Evolutionary conservation across 2,329 filamentous ascomycete species (phyloP), one percentile per base, ranked within the genome.

Genomic region (Cladophialophora bantiana): DNA sequence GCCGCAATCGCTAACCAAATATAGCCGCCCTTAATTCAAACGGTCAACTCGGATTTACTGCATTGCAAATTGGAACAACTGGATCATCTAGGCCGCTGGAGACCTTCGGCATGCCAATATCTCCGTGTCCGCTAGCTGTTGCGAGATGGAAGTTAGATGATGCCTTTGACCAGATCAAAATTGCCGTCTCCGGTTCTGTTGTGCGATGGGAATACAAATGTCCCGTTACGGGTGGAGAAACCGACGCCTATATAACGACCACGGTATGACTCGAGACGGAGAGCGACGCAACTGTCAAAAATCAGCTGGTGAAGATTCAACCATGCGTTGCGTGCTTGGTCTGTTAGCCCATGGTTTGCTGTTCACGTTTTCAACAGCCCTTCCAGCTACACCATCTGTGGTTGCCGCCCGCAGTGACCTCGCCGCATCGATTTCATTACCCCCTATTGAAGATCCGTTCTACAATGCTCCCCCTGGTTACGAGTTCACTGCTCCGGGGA

Each of bases 401-500:
- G 18, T n/a, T 42, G 13, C 40, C 15, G 40, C 13, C 3, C 40
- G 4, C 13, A 42, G 40, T n/a, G 40, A 7, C n/a, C 40, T 18
- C 15, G 40, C n/a, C 40, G 40, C 40, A 13, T 42, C 40, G 15
- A 5, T 32, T 53, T 18, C 53, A 18, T 18, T 36, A 4, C 54
- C 45, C 6, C 62, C 62, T 12, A 42, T 12, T 26, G 7, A 75
- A 31, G 76, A 77, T 50, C 71, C 75, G 13, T 77, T 75, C 56
- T 77, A 77, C 63, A 66, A 59, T 0, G 69, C 75, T 13, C 75
- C 75, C 6, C 54, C 64, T n/a, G 74, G 71, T 6, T 77, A 70
- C 50, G 75, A 77, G 65, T 66, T 68, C 0, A 56, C 56, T 0
- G 54, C 68, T 3, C 75, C 75, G 1, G 75, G 75, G 10, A 71